Base-by-base conservation (phyloP, 768 basidiomycete species). In the Agaricus blazei region DNA sequence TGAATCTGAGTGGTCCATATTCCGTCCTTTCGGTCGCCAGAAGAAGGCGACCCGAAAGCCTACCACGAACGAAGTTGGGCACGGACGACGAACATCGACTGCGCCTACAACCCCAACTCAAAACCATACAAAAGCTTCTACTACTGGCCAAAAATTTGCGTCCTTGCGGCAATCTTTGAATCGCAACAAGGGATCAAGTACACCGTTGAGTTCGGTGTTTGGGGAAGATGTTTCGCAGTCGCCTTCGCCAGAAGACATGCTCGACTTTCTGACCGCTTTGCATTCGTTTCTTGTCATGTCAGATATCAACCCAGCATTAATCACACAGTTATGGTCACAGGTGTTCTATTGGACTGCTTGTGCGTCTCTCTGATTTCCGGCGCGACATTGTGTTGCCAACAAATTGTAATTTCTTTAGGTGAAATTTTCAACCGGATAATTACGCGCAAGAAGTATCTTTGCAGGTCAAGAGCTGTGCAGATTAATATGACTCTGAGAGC, bases 321-420 rank as follows among this genome's bases (percentile, higher is more conserved):
- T 85, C 49, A 85, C 88, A 5, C 97, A 99, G 67, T 78, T 95
- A 48, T 96, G 94, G 85, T 95, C 93, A 1, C 97, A 99, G 70
- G 84, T 97, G n/a, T 87, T 97, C 76, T 98, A 95, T 67, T 99
- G 97, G 97, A 88, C 93, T 52, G 87, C 93, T 24, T 92, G 93
- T 90, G 76, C 76, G 85, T 67, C 12, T 44, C 14, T 36, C 48
- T 29, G n/a, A 27, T 3, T 26, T 54, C 19, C n/a, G 62, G 28
- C 29, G 11, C 27, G 52, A 29, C 19, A 49, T 37, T 43, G 23
- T 40, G 19, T 36, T 29, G 11, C 59, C 45, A 41, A 40, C 4
- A 19, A 42, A 23, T 37, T 58, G 52, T 52, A 51, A 61, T 48
- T 52, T 57, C 34, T 56, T 7, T 50, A 92, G 90, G 90, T 66